These are phyloP conservation scores for Lophium mytilinum DNA, from an alignment of 495 filamentous ascomycete genomes.

Conservation along the genomic window DNA sequence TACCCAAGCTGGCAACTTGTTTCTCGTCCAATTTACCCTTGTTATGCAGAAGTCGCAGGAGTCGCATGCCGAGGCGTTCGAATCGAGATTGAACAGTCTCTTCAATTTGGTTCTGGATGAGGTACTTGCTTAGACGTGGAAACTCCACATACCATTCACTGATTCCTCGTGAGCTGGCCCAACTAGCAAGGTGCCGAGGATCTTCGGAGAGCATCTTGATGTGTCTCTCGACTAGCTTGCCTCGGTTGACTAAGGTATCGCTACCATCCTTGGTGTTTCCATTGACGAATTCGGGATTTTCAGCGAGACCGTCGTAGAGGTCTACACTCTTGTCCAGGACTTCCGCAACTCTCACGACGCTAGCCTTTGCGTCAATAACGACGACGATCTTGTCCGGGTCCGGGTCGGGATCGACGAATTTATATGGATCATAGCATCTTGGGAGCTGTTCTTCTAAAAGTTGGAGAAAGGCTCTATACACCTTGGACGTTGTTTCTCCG, in stretches of 20 bases:
- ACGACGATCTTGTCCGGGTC: not conserved
- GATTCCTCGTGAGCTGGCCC: slow-evolving; percentile 46
- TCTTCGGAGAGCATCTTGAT: slow-evolving; percentile 67
- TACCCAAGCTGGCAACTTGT: slow-evolving; percentile 59
- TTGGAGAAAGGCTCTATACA: slow-evolving; percentile 67
- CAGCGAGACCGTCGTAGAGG: slow-evolving; percentile 17
- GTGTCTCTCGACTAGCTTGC: slow-evolving; percentile 60
- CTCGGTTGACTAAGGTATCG: not conserved
- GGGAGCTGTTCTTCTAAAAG: slow-evolving; percentile 58
- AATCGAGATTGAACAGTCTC: slow-evolving; percentile 65
- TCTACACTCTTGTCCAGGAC: slow-evolving; percentile 11
- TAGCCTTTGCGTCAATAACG: slow-evolving; percentile 3
- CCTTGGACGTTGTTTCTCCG: slow-evolving; percentile 56
- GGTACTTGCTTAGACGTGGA: slow-evolving; percentile 52
- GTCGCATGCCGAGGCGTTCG: slow-evolving; percentile 64
- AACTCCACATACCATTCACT: slow-evolving; percentile 77
- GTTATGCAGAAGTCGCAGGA: slow-evolving; percentile 70
- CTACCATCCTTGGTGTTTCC: not conserved
- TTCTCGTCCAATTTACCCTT: slow-evolving; percentile 93
- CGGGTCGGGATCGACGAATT: slow-evolving; percentile 9
- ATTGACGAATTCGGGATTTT: not conserved
- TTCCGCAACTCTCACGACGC: not conserved
- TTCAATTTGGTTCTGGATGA: slow-evolving; percentile 70
- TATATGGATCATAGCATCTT: slow-evolving; percentile 48
- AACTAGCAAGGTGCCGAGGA: slow-evolving; percentile 58